Percentiles rank a stretch among this genome's conserved stretches.
Conservation (phyloP, 1,284 basidiomycete genomes). For the Schizophyllum commune region DNA sequence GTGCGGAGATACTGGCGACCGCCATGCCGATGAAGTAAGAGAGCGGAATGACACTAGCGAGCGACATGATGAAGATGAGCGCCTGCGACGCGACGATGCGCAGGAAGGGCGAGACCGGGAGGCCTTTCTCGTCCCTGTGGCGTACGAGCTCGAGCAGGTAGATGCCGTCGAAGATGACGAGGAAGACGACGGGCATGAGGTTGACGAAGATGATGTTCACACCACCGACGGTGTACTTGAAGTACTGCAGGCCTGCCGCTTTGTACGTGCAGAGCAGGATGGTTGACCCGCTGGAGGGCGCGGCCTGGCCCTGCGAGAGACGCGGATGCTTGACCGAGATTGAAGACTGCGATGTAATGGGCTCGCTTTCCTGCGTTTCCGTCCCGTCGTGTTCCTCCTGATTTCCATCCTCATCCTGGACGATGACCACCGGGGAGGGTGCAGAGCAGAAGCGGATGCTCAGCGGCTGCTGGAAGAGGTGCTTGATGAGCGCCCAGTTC, state of each 20-base stretch:
- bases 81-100: conserved; percentile 66
- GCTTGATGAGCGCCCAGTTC: conserved; percentile 87
- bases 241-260: conserved; percentile 88
- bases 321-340: conserved; percentile 44
- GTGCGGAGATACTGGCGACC: conserved; percentile 96
- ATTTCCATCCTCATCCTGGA: conserved; percentile 20
- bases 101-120: conserved; percentile 60
- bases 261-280: conserved; percentile 94
- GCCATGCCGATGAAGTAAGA: conserved; percentile 99
- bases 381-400: conserved; percentile 18
- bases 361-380: not conserved
- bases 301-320: conserved; percentile 66
- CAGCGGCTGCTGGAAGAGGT: conserved; percentile 77
- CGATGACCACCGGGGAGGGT: conserved; percentile 50
- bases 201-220: conserved; percentile 99
- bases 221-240: conserved; percentile 98
- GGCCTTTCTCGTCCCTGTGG: conserved; percentile 37
- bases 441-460: conserved; percentile 89
- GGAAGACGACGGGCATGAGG: conserved; percentile 88
- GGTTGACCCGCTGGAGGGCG: conserved; percentile 70
- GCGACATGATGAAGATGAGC: conserved; percentile 79
- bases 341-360: conserved; percentile 10
- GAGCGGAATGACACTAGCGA: conserved; percentile 92
- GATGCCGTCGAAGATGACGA: conserved; percentile 92
- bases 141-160: conserved; percentile 71